Evolutionary conservation across 352 stramenopile genomes (phyloP).

Genomic region (Globisporangium alternatum): DNA sequence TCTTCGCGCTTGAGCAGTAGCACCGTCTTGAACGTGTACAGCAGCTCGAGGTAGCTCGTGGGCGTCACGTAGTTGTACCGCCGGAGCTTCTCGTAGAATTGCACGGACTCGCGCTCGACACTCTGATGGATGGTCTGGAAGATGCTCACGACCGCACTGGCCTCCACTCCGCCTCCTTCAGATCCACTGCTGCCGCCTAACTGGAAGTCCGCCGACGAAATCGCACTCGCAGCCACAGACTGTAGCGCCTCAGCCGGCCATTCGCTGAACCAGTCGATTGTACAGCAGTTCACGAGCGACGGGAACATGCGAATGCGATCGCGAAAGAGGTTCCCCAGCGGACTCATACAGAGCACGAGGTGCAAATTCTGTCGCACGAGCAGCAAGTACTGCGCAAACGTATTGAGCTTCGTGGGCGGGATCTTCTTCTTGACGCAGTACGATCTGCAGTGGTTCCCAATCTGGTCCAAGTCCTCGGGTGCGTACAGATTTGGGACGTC

Average conservation of each 20-base stretch:
- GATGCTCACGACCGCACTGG: constrained; percentile 59
- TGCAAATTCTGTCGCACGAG: constrained; percentile 92
- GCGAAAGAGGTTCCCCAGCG: constrained; percentile 87
- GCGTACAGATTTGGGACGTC: constrained; percentile 94
- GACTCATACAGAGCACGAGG: constrained; percentile 92
- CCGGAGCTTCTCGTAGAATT: constrained; percentile 87
- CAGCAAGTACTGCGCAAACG: constrained; percentile 93
- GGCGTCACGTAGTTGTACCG: constrained; percentile 94
- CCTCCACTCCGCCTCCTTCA: constrained; percentile 33
- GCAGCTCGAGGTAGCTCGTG: constrained; percentile 92
- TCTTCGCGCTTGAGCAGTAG: constrained; percentile 88
- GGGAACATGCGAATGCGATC: constrained; percentile 91
- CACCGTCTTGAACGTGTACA: constrained; percentile 92
- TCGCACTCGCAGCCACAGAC: constrained; percentile 67
- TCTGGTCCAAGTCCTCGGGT: constrained; percentile 90
- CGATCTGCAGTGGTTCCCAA: constrained; percentile 87
- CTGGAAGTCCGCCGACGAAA: constrained; percentile 63
- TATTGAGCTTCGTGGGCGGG: constrained; percentile 92
- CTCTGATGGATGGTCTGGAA: constrained; percentile 90
- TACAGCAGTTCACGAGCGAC: constrained; percentile 88
- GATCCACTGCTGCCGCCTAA: constrained; percentile 23
- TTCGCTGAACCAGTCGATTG: constrained; percentile 89
- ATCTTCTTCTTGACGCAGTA: constrained; percentile 91
- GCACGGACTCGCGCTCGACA: constrained; percentile 72
- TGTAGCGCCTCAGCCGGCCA: constrained; percentile 84